These are phyloP conservation scores for Hirschfeldia incana DNA, from an alignment of 345 rosid genomes.

Conservation along the genomic window DNA sequence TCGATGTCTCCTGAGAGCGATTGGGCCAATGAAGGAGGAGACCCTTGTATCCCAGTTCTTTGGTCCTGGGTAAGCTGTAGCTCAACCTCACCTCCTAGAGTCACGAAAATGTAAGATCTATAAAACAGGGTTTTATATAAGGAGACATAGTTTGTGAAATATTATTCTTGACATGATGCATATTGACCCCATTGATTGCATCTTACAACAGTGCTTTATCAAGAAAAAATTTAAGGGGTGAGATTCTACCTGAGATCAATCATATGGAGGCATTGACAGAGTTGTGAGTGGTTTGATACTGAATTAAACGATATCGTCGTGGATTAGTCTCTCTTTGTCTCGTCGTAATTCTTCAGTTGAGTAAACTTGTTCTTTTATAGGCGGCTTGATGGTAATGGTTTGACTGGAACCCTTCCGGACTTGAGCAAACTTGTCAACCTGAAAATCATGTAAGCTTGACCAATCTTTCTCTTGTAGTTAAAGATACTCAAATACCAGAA, in stretches of 20 bases:
- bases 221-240: conserved; percentile 64
- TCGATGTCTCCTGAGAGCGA: conserved; percentile 50
- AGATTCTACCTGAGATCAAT: conserved; percentile 62
- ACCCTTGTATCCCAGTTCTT: conserved; percentile 82
- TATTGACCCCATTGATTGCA: neutral
- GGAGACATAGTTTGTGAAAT: neutral
- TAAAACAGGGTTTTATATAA: neutral
- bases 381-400: conserved; percentile 80
- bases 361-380: conserved; percentile 42
- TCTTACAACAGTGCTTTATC: conserved; percentile 60
- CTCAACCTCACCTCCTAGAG: conserved; percentile 69
- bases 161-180: conserved; percentile 4
- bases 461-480: neutral
- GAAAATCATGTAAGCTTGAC: conserved; percentile 67
- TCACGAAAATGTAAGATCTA: conserved; percentile 77
- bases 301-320: neutral
- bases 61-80: conserved; percentile 90
- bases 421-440: conserved; percentile 73
- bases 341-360: conserved; percentile 14
- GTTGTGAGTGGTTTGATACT: conserved; percentile 55
- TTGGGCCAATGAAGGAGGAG: conserved; percentile 76
- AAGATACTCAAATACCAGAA: neutral
- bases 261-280: conserved; percentile 69
- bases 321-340: conserved; percentile 3
- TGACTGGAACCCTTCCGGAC: conserved; percentile 75